Evolutionary conservation across 2,329 filamentous ascomycete genomes (phyloP), one percentile per base, ranked within the genome.

Genomic region (Triangularia setosa): DNA sequence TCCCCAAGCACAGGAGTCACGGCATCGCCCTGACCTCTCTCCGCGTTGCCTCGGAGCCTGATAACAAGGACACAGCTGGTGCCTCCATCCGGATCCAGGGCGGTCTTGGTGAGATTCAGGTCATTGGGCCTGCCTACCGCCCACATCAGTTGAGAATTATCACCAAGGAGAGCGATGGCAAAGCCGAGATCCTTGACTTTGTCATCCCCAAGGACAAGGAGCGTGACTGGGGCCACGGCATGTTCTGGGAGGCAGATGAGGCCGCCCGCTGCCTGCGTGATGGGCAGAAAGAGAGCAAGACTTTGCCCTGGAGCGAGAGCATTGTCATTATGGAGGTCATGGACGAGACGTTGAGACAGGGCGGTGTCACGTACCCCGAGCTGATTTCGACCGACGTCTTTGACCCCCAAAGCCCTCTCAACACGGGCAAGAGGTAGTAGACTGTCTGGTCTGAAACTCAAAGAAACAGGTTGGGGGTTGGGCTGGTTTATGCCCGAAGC

Each of bases 41-140:
- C 65, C 86, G 87, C 61, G 79, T 90, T 28, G 79, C 79, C 63
- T 84, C 86, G 54, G 83, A 90, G 73, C 82, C 88, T 14, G 87
- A 90, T 72, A 81, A 80, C 11, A 79, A 85, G 62, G 83, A 84
- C 69, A 83, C 81, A 16, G 83, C 83, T 40, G 83, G 85, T 0
- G 87, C 92, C 0, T 82, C 88, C 18, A 89, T 94, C 73, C 88
- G 90, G 68, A 91, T 96, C 70, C 90, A 94, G 77, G 92, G 92
- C 48, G 86, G 89, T 33, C 83, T 86, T 67, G 92, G 92, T 67
- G 92, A 96, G 79, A 91, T 96, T 70, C 90, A 94, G 72, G 88
- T 96, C 67, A 84, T 84, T 71, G 87, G 87, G 30, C 88, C 89
- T 1, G 87, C 90, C 0, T 96, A 82, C 80, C 83, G 86, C 16